Evolutionary conservation across 768 basidiomycete genomes (phyloP), one percentile per base, ranked within the genome.

Genomic region (Pisolithus tinctorius): DNA sequence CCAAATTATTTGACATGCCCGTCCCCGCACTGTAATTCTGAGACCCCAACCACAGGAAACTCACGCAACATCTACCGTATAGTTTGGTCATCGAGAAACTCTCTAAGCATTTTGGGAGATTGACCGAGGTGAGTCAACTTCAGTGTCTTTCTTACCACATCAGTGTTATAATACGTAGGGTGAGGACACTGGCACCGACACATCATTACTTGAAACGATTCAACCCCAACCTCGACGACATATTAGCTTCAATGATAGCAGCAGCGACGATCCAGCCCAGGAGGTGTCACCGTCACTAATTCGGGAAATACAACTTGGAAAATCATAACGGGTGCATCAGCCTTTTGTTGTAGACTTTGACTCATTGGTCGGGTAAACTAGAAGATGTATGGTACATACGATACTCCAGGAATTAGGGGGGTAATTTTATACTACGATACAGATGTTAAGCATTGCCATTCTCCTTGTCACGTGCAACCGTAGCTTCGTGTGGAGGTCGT

Each of bases 1-100:
- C 39, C n/a, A 47, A 14, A 23, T 26, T 49, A 48, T 48, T 25
- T 23, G 55, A 25, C 43, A 26, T 50, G 25, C 23, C 47, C 6
- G 47, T 50, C 48, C 25, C 45, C 26, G 34, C 13, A 2, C 34
- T 34, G 34, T 39, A 40, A 48, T 57, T 34, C 36, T 51, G 39
- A 29, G 20, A 6, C 16, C 26, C 52, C 9, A 8, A 46, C 27
- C 42, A 46, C 64, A 91, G 90, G 64, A 89, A 89, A 78, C 69
- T 93, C 44, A 88, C 88, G 0, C 88, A 91, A 60, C 90, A 93
- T 60, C 66, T 93, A 30, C 84, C 87, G n/a, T 93, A 93, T 63
- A 83, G 83, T 55, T 71, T 86, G 11, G 91, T 92, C 16, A 86
- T 93, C 29, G 88, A 89, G 59, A 90, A 88, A 63, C 70, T 93